phyloP scores from a whole-genome alignment of 352 stramenopile species.

The Phytopythium oedochilum region DNA sequence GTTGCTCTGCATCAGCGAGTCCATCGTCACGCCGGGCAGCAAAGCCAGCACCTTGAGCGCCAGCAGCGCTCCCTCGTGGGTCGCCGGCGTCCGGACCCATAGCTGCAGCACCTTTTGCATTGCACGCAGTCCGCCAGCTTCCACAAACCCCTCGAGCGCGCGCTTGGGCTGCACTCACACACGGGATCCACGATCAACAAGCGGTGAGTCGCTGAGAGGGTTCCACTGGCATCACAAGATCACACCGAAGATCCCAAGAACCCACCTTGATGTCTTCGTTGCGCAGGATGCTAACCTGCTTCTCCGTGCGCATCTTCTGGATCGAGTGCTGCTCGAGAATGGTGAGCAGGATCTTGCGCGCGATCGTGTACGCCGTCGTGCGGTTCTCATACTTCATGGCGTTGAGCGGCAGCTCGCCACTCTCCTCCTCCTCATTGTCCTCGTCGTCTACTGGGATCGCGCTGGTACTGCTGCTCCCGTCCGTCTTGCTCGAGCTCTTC shows the following conservation, averaged over 20 bases:
- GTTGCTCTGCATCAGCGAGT: constrained; percentile 42
- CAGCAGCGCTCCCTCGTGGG: constrained; percentile 37
- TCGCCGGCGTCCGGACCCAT: constrained; percentile 47
- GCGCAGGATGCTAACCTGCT: constrained; percentile 46
- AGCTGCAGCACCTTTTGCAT: constrained; percentile 46
- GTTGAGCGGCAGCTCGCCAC: constrained; percentile 25
- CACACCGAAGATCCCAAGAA: too few relatives aligned
- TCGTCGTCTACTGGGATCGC: constrained; percentile 5
- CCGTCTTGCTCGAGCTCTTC: constrained; percentile 3
- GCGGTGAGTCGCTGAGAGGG: not conserved
- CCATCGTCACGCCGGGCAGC: constrained; percentile 51
- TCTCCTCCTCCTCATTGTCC: constrained; percentile 6
- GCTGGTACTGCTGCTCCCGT: not conserved
- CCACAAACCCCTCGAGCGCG: constrained; percentile 55
- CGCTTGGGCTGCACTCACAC: constrained; percentile 29
- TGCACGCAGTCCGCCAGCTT: constrained; percentile 42
- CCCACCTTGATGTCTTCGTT: constrained; percentile 60
- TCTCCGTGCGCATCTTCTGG: constrained; percentile 38
- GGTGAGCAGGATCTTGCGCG: constrained; percentile 41
- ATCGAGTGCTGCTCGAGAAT: constrained; percentile 51
- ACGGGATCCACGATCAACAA: not conserved
- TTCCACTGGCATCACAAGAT: not conserved
- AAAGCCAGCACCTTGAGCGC: constrained; percentile 56
- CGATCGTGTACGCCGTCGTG: constrained; percentile 36
- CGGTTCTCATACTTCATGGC: constrained; percentile 43